Conservation (phyloP, 805 yeast genomes). For the Candida sakaeoensis region DNA sequence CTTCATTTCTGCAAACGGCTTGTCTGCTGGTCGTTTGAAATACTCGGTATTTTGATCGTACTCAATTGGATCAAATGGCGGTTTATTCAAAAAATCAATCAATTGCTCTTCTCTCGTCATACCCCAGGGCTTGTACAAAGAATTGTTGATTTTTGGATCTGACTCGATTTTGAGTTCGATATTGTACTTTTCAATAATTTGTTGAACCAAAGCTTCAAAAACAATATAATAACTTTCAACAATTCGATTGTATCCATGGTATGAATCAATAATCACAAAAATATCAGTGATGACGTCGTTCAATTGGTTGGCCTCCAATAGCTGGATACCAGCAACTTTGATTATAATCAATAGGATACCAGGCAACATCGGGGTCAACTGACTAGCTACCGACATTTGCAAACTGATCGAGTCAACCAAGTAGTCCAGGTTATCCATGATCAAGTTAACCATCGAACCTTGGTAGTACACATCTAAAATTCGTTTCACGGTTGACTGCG, state of each 20-base stretch:
- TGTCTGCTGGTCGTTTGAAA: slow-evolving; percentile 34
- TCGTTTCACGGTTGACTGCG: slow-evolving; percentile 49
- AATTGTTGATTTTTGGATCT: slow-evolving; percentile 11
- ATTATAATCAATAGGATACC: slow-evolving; percentile 67
- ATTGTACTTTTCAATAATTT: slow-evolving; percentile 20
- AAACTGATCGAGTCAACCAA: slow-evolving; percentile 74
- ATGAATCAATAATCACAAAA: slow-evolving; percentile 74
- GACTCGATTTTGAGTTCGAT: neutral
- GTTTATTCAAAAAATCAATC: slow-evolving; percentile 32
- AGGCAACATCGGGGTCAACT: slow-evolving; percentile 68
- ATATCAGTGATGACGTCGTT: slow-evolving; percentile 71
- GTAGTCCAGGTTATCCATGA: slow-evolving; percentile 73
- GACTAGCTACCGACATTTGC: slow-evolving; percentile 60
- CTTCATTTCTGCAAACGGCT: slow-evolving; percentile 26
- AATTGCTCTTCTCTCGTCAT: slow-evolving; percentile 43
- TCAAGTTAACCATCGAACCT: slow-evolving; percentile 53
- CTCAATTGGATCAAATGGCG: slow-evolving; percentile 22
- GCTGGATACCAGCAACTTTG: slow-evolving; percentile 62
- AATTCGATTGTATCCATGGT: slow-evolving; percentile 74
- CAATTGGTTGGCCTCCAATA: slow-evolving; percentile 54
- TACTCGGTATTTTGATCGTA: slow-evolving; percentile 37
- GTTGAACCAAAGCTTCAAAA: slow-evolving; percentile 57
- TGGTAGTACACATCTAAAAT: slow-evolving; percentile 42
- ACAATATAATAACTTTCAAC: slow-evolving; percentile 72
- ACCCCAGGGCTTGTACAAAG: slow-evolving; percentile 57